A percentile compares a stretch with the other conserved stretches of the same genome.
These are phyloP conservation scores for Teunomyces barrocoloradensis DNA, from an alignment of 805 yeast species.

Conservation along the genomic window DNA sequence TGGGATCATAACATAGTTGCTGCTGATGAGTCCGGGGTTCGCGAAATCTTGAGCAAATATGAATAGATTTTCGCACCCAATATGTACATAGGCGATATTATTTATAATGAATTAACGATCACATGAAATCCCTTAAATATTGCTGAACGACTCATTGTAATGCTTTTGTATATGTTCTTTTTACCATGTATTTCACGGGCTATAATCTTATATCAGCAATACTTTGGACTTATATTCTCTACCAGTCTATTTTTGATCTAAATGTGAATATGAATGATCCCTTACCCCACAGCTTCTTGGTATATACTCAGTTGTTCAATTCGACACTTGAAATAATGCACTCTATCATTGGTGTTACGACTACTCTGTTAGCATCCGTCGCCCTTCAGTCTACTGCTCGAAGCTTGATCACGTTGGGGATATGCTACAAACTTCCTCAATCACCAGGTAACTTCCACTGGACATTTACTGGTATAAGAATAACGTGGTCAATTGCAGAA, in stretches of 20 bases:
- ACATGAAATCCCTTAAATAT: neutral
- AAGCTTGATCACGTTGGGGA: neutral
- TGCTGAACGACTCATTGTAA: no score
- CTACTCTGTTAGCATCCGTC: neutral
- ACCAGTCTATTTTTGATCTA: neutral
- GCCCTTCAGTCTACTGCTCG: neutral
- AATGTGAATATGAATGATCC: neutral
- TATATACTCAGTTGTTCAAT: neutral
- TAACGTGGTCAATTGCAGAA: neutral
- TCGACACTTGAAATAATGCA: neutral
- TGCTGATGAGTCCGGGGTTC: slow-evolving; percentile 32
- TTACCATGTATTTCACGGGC: neutral
- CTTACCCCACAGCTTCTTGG: neutral
- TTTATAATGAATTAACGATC: slow-evolving; percentile 1
- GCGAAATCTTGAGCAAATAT: slow-evolving; percentile 30
- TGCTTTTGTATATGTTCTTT: neutral
- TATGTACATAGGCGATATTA: neutral
- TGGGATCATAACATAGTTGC: slow-evolving; percentile 46
- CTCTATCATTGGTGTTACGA: neutral
- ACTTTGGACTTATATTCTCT: neutral
- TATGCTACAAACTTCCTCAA: neutral
- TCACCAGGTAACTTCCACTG: neutral
- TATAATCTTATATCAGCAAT: neutral
- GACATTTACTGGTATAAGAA: neutral
- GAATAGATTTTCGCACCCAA: slow-evolving; percentile 1